These are phyloP conservation scores for Sporothrix luriei DNA, from an alignment of 2,329 filamentous ascomycete genomes.

Conservation along the genomic window DNA sequence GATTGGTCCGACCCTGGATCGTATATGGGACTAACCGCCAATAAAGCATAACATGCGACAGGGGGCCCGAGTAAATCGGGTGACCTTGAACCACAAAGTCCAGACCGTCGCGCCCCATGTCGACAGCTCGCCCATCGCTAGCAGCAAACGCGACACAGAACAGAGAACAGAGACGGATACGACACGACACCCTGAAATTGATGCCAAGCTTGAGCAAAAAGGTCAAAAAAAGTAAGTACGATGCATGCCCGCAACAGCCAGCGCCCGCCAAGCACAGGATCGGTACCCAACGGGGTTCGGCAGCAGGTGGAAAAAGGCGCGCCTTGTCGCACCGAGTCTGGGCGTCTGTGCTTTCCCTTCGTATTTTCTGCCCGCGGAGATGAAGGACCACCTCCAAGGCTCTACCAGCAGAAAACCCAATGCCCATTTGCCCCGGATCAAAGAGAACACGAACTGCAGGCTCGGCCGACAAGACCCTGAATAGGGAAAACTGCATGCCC, in stretches of 20 bases:
- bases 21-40: slow-evolving; percentile 12
- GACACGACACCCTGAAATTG: no score
- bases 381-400: background rate
- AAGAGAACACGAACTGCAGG: background rate
- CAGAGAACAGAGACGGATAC: no score
- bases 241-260: background rate
- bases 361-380: background rate
- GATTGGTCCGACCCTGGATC: slow-evolving; percentile 17
- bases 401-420: background rate
- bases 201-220: slow-evolving; percentile 3
- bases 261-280: background rate
- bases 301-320: background rate
- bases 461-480: background rate
- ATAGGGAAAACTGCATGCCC: background rate
- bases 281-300: background rate
- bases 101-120: slow-evolving; percentile 5
- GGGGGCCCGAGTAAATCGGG: background rate
- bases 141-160: background rate
- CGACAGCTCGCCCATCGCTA: background rate
- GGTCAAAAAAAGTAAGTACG: no score
- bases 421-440: slow-evolving; percentile 7
- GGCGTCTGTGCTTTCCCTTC: background rate
- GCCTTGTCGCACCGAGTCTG: background rate
- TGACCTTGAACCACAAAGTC: slow-evolving; percentile 4
- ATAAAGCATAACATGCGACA: slow-evolving; percentile 14